Conservation (phyloP, 164 flowering plant genomes). For the Pachysandra terminalis region DNA sequence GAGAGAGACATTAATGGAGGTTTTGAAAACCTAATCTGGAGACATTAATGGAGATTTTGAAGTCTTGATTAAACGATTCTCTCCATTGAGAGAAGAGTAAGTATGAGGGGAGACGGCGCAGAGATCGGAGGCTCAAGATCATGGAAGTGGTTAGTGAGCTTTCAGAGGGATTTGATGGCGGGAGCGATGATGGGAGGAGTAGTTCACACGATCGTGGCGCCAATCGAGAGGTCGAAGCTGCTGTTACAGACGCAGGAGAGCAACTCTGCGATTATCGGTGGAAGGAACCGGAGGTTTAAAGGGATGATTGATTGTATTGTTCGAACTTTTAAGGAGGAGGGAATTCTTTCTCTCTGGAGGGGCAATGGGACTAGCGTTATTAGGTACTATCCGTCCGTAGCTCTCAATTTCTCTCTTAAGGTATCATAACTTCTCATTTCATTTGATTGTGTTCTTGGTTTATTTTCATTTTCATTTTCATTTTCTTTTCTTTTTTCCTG, state of each 20-base stretch:
- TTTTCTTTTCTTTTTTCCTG: background rate
- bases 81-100: background rate
- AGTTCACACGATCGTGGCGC: slow-evolving; percentile 95
- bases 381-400: slow-evolving; percentile 93
- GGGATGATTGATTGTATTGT: slow-evolving; percentile 87
- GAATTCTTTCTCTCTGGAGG: slow-evolving; percentile 86
- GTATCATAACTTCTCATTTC: slow-evolving; percentile 24
- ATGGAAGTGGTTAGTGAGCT: slow-evolving; percentile 34
- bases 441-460: too few species aligned
- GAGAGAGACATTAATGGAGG: background rate
- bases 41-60: background rate
- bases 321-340: slow-evolving; percentile 80
- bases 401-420: slow-evolving; percentile 99
- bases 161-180: slow-evolving; percentile 79
- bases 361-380: slow-evolving; percentile 93
- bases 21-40: background rate
- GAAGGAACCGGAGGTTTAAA: slow-evolving; percentile 62
- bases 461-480: background rate
- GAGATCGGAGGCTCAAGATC: slow-evolving; percentile 5
- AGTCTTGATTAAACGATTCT: background rate
- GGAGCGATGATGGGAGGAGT: slow-evolving; percentile 89
- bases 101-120: slow-evolving; percentile 17
- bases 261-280: slow-evolving; percentile 64
- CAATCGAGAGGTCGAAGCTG: slow-evolving; percentile 89
- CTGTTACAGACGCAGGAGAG: slow-evolving; percentile 96